A percentile compares a stretch with the other conserved stretches of the same genome.
phyloP scores from a whole-genome alignment of 2,329 filamentous ascomycete genomes.

The Nemania bipapillata region DNA sequence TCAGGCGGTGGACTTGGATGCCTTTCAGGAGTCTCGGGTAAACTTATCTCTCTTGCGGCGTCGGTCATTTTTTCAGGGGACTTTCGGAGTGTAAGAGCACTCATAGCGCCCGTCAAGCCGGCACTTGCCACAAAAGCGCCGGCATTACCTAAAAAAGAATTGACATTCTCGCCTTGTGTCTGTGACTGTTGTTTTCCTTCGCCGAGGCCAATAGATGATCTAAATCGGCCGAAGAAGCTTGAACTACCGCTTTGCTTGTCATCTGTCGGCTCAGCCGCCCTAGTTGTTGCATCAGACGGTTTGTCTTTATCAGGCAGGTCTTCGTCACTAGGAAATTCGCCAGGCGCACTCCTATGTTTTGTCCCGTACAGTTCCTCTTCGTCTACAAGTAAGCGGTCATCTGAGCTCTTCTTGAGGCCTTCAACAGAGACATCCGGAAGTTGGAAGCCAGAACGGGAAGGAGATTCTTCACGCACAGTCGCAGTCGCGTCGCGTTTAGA shows the following conservation, averaged over 20 bases:
- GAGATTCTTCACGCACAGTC: constrained; percentile 42
- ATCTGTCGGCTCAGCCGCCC: constrained; percentile 46
- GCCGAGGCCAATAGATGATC: constrained; percentile 54
- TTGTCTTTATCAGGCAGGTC: constrained; percentile 48
- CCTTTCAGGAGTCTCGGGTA: constrained; percentile 41
- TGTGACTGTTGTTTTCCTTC: constrained; percentile 50
- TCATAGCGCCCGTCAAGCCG: constrained; percentile 67
- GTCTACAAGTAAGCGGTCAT: constrained; percentile 48
- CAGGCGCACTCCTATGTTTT: constrained; percentile 53
- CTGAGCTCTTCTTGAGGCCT: constrained; percentile 48
- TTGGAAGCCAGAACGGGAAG: constrained; percentile 48
- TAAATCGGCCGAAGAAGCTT: constrained; percentile 63
- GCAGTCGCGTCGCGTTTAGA: constrained; percentile 47
- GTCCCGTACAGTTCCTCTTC: constrained; percentile 53
- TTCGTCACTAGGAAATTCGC: constrained; percentile 50
- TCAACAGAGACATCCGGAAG: constrained; percentile 53
- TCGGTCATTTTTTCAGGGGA: constrained; percentile 61
- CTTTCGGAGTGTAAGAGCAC: constrained; percentile 55
- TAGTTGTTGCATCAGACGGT: background rate
- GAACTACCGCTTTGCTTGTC: constrained; percentile 56
- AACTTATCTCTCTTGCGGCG: constrained; percentile 56
- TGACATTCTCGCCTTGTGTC: constrained; percentile 53
- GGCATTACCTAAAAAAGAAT: constrained; percentile 79
- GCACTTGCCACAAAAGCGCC: constrained; percentile 75
- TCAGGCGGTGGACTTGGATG: constrained; percentile 42